phyloP scores from a whole-genome alignment of 106 monocot genomes.

The Vanilla planifolia region DNA sequence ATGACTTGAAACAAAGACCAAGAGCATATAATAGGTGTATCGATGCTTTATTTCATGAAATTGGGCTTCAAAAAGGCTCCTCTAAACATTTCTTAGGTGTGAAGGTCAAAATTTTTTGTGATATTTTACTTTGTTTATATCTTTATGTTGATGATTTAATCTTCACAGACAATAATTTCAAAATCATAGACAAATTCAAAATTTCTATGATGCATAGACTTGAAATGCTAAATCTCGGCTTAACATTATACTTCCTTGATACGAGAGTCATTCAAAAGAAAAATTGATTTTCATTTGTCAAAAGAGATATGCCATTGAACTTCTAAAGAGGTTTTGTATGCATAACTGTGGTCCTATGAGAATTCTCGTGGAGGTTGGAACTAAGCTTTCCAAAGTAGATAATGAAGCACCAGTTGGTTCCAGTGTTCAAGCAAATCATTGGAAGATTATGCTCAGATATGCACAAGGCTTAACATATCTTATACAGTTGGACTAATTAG shows the following conservation, averaged over 20 bases:
- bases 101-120: neutral
- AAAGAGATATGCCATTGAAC: neutral
- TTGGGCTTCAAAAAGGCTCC: neutral
- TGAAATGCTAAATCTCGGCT: neutral
- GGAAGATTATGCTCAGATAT: neutral
- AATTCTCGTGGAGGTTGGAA: conserved; percentile 5
- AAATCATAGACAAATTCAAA: conserved; percentile 3
- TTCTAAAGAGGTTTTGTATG: conserved; percentile 11
- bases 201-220: neutral
- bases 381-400: neutral
- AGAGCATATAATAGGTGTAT: no score
- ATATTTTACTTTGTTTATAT: neutral
- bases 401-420: neutral
- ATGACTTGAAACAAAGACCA: no score
- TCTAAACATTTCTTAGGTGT: conserved; percentile 5
- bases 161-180: neutral
- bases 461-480: neutral
- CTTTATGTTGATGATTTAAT: conserved; percentile 11
- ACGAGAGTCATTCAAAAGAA: conserved; percentile 1
- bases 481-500: neutral
- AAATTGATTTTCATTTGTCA: conserved; percentile 6
- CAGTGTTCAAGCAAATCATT: neutral
- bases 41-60: neutral
- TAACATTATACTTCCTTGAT: conserved; percentile 1
- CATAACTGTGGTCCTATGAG: neutral